A percentile compares a stretch with the other conserved stretches of the same genome.
Evolutionary conservation across 208 protist species (phyloP).

Genomic region (Leishmania arabica): DNA sequence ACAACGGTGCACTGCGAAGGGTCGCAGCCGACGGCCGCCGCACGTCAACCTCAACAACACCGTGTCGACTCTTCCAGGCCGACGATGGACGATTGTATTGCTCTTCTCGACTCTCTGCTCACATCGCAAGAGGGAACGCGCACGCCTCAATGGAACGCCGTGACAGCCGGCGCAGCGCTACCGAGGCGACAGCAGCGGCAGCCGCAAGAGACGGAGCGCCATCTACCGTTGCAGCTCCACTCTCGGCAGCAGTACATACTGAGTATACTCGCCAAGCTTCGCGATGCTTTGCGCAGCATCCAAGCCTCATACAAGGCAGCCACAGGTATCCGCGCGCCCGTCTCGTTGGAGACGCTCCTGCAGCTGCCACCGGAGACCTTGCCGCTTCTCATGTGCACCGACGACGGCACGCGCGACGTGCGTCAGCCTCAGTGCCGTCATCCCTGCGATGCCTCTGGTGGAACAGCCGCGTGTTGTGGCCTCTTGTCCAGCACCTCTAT

Average conservation of each 20-base stretch:
- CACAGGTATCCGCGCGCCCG: background rate
- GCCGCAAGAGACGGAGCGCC: background rate
- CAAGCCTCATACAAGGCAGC: slow-evolving; percentile 17
- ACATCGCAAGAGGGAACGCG: background rate
- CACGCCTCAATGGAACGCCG: background rate
- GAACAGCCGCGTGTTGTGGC: slow-evolving; percentile 1
- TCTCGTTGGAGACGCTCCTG: slow-evolving; percentile 22
- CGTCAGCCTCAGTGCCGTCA: background rate
- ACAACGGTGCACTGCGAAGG: background rate
- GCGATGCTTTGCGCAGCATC: slow-evolving; percentile 20
- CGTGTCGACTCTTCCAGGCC: background rate
- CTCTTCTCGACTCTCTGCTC: slow-evolving; percentile 14
- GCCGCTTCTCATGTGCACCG: slow-evolving; percentile 1
- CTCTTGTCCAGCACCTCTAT: slow-evolving; percentile 10
- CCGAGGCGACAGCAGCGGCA: background rate
- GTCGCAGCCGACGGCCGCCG: background rate
- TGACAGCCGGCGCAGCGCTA: background rate
- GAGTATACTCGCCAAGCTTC: slow-evolving; percentile 6
- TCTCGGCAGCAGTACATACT: slow-evolving; percentile 3
- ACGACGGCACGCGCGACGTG: background rate
- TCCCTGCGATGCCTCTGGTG: background rate
- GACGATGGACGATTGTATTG: slow-evolving; percentile 12
- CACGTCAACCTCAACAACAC: background rate
- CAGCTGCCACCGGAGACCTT: slow-evolving; percentile 22
- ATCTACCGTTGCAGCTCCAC: background rate